Evolutionary conservation across 202 grass and related monocot genomes (phyloP).

Genomic region (Dendrocalamus latiflorus): DNA sequence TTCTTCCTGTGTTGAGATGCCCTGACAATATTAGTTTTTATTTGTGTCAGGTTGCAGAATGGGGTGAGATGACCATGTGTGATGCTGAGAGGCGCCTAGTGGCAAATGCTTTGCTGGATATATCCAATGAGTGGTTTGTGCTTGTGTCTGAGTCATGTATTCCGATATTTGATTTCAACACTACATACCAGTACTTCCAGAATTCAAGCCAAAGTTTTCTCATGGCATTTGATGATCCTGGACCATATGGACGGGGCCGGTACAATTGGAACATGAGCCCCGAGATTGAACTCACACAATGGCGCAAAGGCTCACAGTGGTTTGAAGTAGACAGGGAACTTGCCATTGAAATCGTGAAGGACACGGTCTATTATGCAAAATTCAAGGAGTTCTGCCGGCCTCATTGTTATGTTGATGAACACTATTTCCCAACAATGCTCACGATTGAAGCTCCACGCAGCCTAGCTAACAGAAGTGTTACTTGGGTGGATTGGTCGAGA

Average conservation of each 20-base stretch:
- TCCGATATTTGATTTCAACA: constrained; percentile 77
- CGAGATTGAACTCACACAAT: constrained; percentile 76
- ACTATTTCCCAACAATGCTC: constrained; percentile 93
- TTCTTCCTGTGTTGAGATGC: constrained; percentile 9
- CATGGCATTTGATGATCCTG: constrained; percentile 60
- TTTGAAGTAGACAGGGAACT: constrained; percentile 70
- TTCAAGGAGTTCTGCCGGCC: constrained; percentile 85
- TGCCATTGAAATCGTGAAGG: constrained; percentile 53
- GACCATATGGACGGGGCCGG: constrained; percentile 77
- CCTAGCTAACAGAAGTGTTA: constrained; percentile 77
- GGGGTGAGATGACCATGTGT: constrained; percentile 94
- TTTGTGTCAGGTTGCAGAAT: constrained; percentile 65
- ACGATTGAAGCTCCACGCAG: constrained; percentile 66
- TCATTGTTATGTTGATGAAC: constrained; percentile 83
- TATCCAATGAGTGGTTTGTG: constrained; percentile 86
- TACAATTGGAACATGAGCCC: constrained; percentile 84
- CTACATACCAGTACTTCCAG: constrained; percentile 71
- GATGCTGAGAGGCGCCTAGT: constrained; percentile 88
- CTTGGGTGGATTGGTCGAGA: constrained; percentile 94
- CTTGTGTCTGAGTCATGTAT: constrained; percentile 91
- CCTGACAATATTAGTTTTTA: not conserved
- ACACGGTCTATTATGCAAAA: constrained; percentile 76
- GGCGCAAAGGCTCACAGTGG: constrained; percentile 98
- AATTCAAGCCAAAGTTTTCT: constrained; percentile 69
- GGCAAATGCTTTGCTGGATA: constrained; percentile 77